Evolutionary conservation across 2,329 filamentous ascomycete genomes (phyloP), one percentile per base, ranked within the genome.

Genomic region (Drechslerella coelobrocha): DNA sequence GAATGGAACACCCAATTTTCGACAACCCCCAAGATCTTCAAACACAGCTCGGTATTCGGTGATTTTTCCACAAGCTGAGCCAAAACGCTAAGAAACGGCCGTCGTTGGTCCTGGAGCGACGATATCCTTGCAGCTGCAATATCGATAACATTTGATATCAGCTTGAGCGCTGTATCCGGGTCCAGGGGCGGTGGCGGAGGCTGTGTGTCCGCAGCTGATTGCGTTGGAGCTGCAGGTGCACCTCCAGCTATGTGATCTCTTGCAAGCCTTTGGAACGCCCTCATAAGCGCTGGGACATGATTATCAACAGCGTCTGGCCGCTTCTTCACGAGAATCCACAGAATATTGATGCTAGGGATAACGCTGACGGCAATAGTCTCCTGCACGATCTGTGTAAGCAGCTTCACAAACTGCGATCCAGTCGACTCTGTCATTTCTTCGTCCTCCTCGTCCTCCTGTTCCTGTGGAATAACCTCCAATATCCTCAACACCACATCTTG

Each of bases 31-130:
- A 99, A 82, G 60, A 99, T 92, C 81, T 96, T 96, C 76, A 91
- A 89, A 79, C 94, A 97, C 6, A 99, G 84, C 19, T 86, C 84
- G 65, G 89, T 89, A 77, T 93, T 94, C 79, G 90, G 85, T 0
- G 94, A 97, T 77, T 96, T 94, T 79, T 99, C 94, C 2, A 99
- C 93, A 21, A 99, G 83, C 17, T 92, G 94, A 2, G 94, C 94
- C 31, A 99, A 82, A 2, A 97, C 93, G 77, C 92, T 97, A 1
- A 99, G 84, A 81, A 97, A 99, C 0, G 94, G 93, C 48, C 95
- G 84, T 45, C 94, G 85, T 77, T 93, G 91, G 75, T 99, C 94
- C 1, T 91, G 92, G 10, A 99, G 84, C 37, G 89, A 89, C 75
- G 94, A 92, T 88, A 99, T 97, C 45, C 94, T 88, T 73, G 92